These are phyloP conservation scores for Pythium monospermum DNA, from an alignment of 352 stramenopile genomes.

Conservation along the genomic window DNA sequence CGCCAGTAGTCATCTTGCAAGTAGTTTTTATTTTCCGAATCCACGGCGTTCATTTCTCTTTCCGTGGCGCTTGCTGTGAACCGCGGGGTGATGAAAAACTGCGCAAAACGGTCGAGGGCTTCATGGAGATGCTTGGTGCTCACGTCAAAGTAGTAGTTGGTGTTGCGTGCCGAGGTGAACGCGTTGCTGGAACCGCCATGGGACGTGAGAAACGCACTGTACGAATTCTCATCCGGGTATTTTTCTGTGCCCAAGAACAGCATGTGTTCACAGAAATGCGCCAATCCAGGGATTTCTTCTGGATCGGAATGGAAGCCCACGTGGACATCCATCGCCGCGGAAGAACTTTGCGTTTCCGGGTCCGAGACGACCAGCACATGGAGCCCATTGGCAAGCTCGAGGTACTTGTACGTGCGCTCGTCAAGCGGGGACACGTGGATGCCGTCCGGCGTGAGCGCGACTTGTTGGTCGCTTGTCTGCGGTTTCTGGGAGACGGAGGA, in stretches of 20 bases:
- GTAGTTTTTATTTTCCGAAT: constrained; percentile 90
- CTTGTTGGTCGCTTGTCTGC: not conserved
- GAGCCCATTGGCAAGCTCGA: constrained; percentile 72
- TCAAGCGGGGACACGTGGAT: constrained; percentile 48
- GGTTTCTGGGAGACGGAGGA: too few relatives aligned
- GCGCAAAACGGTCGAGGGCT: constrained; percentile 83
- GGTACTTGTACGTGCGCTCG: constrained; percentile 62
- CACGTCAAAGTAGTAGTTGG: constrained; percentile 91
- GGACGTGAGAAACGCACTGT: constrained; percentile 62
- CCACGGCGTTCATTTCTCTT: constrained; percentile 87
- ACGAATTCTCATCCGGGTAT: constrained; percentile 88
- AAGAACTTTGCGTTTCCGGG: constrained; percentile 67
- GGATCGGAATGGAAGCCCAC: constrained; percentile 81
- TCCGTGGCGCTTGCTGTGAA: constrained; percentile 73
- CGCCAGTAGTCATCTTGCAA: constrained; percentile 86
- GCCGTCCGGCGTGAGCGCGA: constrained; percentile 28
- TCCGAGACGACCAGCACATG: constrained; percentile 75
- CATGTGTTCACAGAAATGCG: constrained; percentile 90
- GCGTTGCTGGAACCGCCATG: constrained; percentile 89
- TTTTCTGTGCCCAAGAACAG: constrained; percentile 91
- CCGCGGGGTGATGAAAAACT: constrained; percentile 90
- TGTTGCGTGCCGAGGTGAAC: constrained; percentile 87
- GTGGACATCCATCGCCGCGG: constrained; percentile 83
- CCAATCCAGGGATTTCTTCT: constrained; percentile 48
- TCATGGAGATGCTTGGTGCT: constrained; percentile 54